These are phyloP conservation scores for Coniophora puteana DNA, from an alignment of 1,284 basidiomycete genomes.

Conservation along the genomic window DNA sequence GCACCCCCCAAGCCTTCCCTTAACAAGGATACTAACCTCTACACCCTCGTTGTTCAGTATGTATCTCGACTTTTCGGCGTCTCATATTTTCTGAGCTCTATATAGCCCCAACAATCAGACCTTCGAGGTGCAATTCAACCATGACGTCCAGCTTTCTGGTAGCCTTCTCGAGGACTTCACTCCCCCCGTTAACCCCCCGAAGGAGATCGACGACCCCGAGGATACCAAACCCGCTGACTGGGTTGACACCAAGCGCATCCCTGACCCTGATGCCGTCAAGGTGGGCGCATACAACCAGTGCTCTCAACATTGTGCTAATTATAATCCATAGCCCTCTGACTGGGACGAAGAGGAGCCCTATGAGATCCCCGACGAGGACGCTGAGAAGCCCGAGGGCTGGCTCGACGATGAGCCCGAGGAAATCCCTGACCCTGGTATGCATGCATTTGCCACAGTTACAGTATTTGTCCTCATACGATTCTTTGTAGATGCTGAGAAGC, in stretches of 20 bases:
- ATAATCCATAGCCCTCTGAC: constrained; percentile 66
- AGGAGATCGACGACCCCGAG: constrained; percentile 91
- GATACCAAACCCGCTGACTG: constrained; percentile 92
- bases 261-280: constrained; percentile 85
- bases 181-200: constrained; percentile 91
- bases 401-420: constrained; percentile 82
- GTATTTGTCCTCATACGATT: too few species aligned
- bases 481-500: constrained; percentile 80
- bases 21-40: constrained; percentile 87
- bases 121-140: constrained; percentile 91
- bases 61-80: constrained; percentile 25
- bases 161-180: constrained; percentile 92
- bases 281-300: constrained; percentile 29
- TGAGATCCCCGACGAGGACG: constrained; percentile 85
- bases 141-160: constrained; percentile 77
- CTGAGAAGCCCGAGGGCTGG: constrained; percentile 93
- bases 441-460: too few species aligned
- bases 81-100: neutral
- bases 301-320: constrained; percentile 4
- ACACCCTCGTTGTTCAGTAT: constrained; percentile 89
- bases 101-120: constrained; percentile 90
- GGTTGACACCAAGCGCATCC: constrained; percentile 88
- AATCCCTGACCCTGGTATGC: constrained; percentile 82
- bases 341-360: constrained; percentile 96
- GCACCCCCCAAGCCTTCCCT: constrained; percentile 82